A percentile compares a stretch with the other conserved stretches of the same genome.
phyloP scores from a whole-genome alignment of 164 flowering plant species.

The Piper betle region DNA sequence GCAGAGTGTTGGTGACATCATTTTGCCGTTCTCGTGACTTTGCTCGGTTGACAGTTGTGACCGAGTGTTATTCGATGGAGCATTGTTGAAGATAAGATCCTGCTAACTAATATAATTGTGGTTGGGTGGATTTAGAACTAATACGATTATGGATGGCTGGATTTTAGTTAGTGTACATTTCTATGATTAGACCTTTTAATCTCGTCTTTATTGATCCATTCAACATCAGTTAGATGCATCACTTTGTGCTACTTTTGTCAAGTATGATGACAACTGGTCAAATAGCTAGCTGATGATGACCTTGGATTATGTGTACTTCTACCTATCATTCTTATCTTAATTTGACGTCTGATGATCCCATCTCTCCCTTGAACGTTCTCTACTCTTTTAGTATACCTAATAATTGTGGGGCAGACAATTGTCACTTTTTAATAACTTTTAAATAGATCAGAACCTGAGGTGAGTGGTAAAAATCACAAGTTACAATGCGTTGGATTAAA shows the following conservation, averaged over 20 bases:
- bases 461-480: no score
- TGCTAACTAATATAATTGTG: neutral
- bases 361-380: no score
- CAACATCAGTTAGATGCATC: neutral
- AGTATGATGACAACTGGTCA: neutral
- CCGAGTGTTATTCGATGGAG: no score
- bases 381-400: no score
- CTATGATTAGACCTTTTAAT: neutral
- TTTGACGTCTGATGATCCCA: neutral
- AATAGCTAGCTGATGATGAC: neutral
- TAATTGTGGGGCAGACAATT: no score
- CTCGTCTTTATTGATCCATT: neutral
- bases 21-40: no score
- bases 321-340: neutral
- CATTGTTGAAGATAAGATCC: no score
- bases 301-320: no score
- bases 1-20: no score
- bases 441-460: no score
- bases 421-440: no score
- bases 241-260: neutral
- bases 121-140: neutral
- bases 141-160: neutral
- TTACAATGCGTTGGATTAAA: neutral
- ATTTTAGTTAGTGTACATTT: neutral
- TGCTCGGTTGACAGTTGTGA: no score